Conservation (phyloP, 805 yeast genomes). For the Metschnikowia lochheadii region DNA sequence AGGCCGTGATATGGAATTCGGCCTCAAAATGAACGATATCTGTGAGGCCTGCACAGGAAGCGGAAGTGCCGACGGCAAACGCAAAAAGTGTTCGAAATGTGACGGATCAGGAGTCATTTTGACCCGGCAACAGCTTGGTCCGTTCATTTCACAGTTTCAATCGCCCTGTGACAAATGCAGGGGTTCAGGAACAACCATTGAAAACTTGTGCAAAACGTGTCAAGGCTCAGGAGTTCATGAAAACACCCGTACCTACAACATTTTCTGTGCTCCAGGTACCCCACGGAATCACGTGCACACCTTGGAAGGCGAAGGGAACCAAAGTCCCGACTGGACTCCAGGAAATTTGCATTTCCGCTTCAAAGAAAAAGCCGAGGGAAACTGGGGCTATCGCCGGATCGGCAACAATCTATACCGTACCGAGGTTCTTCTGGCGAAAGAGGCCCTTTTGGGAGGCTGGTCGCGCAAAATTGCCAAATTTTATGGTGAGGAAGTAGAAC, state of each 20-base stretch:
- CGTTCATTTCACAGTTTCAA: slow-evolving; percentile 85
- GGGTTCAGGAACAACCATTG: slow-evolving; percentile 70
- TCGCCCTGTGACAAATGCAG: slow-evolving; percentile 73
- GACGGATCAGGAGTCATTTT: slow-evolving; percentile 68
- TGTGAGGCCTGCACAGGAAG: slow-evolving; percentile 80
- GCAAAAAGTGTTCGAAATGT: slow-evolving; percentile 64
- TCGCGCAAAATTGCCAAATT: slow-evolving; percentile 58
- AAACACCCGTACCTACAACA: slow-evolving; percentile 51
- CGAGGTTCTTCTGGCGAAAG: slow-evolving; percentile 67
- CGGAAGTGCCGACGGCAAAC: slow-evolving; percentile 78
- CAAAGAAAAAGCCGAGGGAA: slow-evolving; percentile 50
- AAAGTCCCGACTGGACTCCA: slow-evolving; percentile 72
- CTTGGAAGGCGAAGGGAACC: slow-evolving; percentile 76
- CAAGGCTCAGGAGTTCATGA: slow-evolving; percentile 63
- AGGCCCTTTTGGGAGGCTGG: slow-evolving; percentile 84
- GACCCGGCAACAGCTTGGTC: slow-evolving; percentile 73
- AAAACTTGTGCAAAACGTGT: slow-evolving; percentile 65
- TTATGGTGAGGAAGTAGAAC: slow-evolving; percentile 46
- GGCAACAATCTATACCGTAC: slow-evolving; percentile 72
- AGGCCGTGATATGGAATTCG: slow-evolving; percentile 63
- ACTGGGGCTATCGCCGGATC: slow-evolving; percentile 83
- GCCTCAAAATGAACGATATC: slow-evolving; percentile 63
- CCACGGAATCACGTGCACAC: slow-evolving; percentile 55
- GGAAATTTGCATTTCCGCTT: slow-evolving; percentile 74
- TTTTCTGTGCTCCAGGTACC: slow-evolving; percentile 69